These are phyloP conservation scores for Trichoderma reesei DNA, from an alignment of 495 filamentous ascomycete species.

Conservation along the genomic window DNA sequence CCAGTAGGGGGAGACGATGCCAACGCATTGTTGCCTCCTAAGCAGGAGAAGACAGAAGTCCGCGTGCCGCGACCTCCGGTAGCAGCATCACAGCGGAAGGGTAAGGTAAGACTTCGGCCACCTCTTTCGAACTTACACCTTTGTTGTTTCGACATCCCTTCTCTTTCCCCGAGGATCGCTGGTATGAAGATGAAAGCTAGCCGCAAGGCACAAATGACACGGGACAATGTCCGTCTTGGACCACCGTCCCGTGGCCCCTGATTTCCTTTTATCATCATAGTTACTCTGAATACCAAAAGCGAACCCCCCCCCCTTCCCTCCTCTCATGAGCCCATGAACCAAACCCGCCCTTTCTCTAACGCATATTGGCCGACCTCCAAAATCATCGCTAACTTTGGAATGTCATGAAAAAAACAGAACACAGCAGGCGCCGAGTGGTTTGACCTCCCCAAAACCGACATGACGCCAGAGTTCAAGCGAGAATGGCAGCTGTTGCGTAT, in stretches of 20 bases:
- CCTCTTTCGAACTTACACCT: background rate
- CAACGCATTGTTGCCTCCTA: background rate
- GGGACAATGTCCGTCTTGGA: slow-evolving; percentile 38
- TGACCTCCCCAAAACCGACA: slow-evolving; percentile 45
- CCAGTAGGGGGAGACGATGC: background rate
- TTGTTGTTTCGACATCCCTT: background rate
- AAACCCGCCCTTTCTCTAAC: background rate
- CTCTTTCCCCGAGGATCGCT: background rate
- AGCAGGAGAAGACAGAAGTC: background rate
- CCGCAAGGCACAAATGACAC: slow-evolving; percentile 19
- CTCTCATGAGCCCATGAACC: background rate
- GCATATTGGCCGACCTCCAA: slow-evolving; percentile 11
- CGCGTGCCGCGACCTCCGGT: background rate
- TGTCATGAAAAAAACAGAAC: slow-evolving; percentile 28
- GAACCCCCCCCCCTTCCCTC: slow-evolving; percentile 7
- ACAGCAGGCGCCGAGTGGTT: slow-evolving; percentile 49
- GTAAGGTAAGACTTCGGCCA: background rate
- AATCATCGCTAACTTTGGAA: slow-evolving; percentile 19
- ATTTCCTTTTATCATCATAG: slow-evolving; percentile 82
- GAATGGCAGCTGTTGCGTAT: slow-evolving; percentile 82
- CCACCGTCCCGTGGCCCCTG: slow-evolving; percentile 38
- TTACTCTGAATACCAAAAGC: slow-evolving; percentile 80
- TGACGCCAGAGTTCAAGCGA: slow-evolving; percentile 75
- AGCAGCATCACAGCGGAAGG: background rate
- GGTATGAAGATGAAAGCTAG: slow-evolving; percentile 32